These are phyloP conservation scores for Alternaria gaisen DNA, from an alignment of 2,329 filamentous ascomycete genomes.

Conservation along the genomic window DNA sequence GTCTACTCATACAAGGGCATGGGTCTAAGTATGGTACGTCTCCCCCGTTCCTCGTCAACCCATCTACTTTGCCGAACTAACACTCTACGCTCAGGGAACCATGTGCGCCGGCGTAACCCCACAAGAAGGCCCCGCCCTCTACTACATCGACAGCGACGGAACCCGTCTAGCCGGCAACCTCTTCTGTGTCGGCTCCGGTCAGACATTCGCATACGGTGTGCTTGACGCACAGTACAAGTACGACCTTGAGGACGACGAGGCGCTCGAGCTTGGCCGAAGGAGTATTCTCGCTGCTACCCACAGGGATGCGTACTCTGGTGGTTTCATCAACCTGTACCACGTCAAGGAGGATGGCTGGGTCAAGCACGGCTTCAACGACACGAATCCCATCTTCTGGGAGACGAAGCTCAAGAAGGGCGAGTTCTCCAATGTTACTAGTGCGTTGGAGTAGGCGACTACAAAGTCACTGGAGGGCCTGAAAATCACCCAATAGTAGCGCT, in stretches of 20 bases:
- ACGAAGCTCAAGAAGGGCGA: constrained; percentile 98
- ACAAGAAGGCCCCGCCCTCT: constrained; percentile 94
- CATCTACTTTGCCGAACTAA: constrained; percentile 12
- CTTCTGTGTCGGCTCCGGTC: constrained; percentile 97
- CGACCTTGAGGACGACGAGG: constrained; percentile 85
- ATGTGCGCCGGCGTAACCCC: constrained; percentile 98
- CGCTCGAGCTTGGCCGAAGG: constrained; percentile 86
- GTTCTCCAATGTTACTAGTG: constrained; percentile 92
- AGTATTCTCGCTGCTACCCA: constrained; percentile 97
- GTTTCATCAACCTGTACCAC: constrained; percentile 98
- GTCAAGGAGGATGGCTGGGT: constrained; percentile 99
- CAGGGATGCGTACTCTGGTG: constrained; percentile 97
- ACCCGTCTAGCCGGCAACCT: constrained; percentile 92
- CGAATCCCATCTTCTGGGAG: constrained; percentile 99
- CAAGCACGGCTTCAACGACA: constrained; percentile 97
- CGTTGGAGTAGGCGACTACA: constrained; percentile 64
- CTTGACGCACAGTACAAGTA: constrained; percentile 95
- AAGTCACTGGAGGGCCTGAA: background rate
- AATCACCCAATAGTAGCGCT: background rate
- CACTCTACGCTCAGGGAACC: constrained; percentile 67
- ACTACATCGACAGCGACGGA: constrained; percentile 98
- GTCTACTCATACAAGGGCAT: constrained; percentile 99
- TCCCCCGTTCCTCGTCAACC: no score
- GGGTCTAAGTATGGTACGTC: constrained; percentile 84
- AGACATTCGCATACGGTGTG: constrained; percentile 99